Evolutionary conservation across 1,284 basidiomycete species (phyloP), one percentile per base, ranked within the genome.

Genomic region (Exobasidium cylindrosporum): DNA sequence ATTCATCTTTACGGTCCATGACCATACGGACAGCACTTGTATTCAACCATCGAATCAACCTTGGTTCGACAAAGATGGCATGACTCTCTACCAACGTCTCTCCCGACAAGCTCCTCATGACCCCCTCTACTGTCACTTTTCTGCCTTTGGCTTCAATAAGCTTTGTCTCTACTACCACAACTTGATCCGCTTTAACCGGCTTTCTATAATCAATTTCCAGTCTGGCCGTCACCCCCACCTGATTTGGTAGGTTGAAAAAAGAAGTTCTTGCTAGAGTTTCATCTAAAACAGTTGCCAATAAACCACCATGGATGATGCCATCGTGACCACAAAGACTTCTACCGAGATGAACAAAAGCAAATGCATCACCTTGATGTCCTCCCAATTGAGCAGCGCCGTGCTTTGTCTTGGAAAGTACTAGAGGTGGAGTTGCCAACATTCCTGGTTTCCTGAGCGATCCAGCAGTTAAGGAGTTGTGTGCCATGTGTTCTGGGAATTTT

Each of bases 261-360:
- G 61, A 92, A 66, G 87, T 89, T 63, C 94, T 83, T 0, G 87
- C 93, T 45, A 97, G 80, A 1, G 85, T 85, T 83, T 97, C 94
- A 73, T 97, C 94, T 61, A 95, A 82, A 3, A 97, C 82, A 0
- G 92, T 97, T 29, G 92, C 91, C 26, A 97, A 83, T 64, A 97
- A 78, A 1, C 95, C 95, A 0, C 95, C 95, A 77, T 97, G 95
- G 1, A 97, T 82, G 67, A 97, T 91, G 0, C 93, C 93, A 80
- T 95, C 92, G 72, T 95, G 92, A 0, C 82, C 91, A 76, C 94
- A 97, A 55, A 97, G 74, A 4, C 87, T 88, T 40, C 89, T 82
- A 1, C 95, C 94, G 6, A 96, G 83, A 77, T 97, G 94, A 1
- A 92, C 64, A 63, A 96, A 82, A 13, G 87, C 69, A 28, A 64